Base-by-base conservation (phyloP, 2,329 filamentous ascomycete species). In the Apiospora kogelbergensis region DNA sequence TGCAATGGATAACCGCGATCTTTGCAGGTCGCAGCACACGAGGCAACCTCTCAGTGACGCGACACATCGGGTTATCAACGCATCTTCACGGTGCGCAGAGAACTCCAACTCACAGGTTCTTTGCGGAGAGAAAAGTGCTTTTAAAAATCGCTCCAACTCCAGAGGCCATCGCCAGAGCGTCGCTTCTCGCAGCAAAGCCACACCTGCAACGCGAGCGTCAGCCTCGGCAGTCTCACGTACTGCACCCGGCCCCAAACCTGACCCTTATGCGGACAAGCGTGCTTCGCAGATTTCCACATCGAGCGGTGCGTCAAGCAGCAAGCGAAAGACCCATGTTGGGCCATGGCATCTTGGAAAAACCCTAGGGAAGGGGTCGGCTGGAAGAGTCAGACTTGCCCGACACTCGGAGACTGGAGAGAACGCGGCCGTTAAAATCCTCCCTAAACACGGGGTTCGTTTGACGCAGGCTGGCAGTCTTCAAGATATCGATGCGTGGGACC, bases 351-450 rank as follows among this genome's bases (percentile, higher is more conserved):
- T 99, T 3, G 96, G 96, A 7, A 94, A 89, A 78, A 97, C 93
- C 0, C 85, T 99, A 37, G 96, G 96, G 0, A 93, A 93, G 74
- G 96, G 96, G 3, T 94, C 95, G 1, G 97, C 94, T 65, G 95
- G 94, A 17, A 89, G 93, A 37, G 96, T 99, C 20, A 89, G 95
- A 68, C 84, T 96, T 44, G 97, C 95, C 26, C 90, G 93, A 71
- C 95, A 99, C 81, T 87, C 85, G 30, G 81, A 89, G 26, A 96
- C 94, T 4, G 89, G 92, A 11, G 91, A 97, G 76, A 86, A 91
- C 65, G 96, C 94, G 4, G 96, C 96, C 2, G 92, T 98, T 77
- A 99, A 99, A 84, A 98, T 99, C 75, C 93, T 99, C 37, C 93
- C 93, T 69, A 95, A 97, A 79, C 88, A 88, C 69, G 92, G 89